Evolutionary conservation across 371 early-diverging fungal genomes (phyloP), one percentile per base, ranked within the genome.

Genomic region (Syncephalis fuscata): DNA sequence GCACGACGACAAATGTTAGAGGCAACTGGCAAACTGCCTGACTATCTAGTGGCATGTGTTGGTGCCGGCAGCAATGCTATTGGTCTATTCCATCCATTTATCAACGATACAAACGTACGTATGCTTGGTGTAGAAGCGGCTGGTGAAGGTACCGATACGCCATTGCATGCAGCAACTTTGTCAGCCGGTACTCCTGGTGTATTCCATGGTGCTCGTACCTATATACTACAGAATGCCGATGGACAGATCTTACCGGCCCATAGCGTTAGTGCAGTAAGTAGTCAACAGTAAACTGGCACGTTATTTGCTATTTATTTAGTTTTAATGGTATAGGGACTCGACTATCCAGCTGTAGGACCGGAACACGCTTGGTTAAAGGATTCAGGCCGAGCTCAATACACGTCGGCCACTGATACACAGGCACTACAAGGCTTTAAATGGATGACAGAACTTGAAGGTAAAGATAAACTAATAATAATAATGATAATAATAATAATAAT

Each of bases 291-390:
- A n/a, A n/a, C n/a, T n/a, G n/a, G n/a, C n/a, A n/a, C n/a, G n/a
- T n/a, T n/a, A n/a, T n/a, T n/a, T n/a, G n/a, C n/a, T n/a, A n/a
- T n/a, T n/a, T n/a, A n/a, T n/a, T n/a, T n/a, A n/a, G n/a, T n/a
- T n/a, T n/a, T n/a, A n/a, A n/a, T n/a, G n/a, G n/a, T 32, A 32
- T 32, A 32, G 32, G 32, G 95, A 20, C 71, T 96, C 44, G 92
- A 93, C 68, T 95, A 96, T 63, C 93, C 97, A 3, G 95, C 93
- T 54, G 94, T 95, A 39, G 95, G 95, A 21, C 95, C 95, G 19
- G 95, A 96, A 61, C 94, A 92, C 59, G 78, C 93, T 23, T 89
- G 73, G 70, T 72, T 96, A 53, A 86, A 89, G 66, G 85, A 85
- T 56, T 68, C 71, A 40, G 81, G 80, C 16, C 73, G 97, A 38